Percentiles rank a stretch among this genome's conserved stretches.
These are phyloP conservation scores for Populus hybrid DNA, from an alignment of 441 rosid species.

Conservation along the genomic window DNA sequence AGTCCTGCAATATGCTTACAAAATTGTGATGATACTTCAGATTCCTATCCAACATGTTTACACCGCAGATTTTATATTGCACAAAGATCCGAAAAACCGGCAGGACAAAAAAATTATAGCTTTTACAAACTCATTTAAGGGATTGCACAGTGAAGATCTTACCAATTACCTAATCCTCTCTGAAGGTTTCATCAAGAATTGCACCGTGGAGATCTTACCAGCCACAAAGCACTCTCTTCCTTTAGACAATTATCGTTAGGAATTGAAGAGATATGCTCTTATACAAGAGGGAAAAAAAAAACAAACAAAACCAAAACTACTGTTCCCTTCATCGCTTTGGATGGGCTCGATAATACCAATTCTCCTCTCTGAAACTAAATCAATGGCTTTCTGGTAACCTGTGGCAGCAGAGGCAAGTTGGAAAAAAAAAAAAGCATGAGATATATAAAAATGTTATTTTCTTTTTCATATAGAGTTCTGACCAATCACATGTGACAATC, in stretches of 20 bases:
- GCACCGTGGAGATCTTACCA: conserved; percentile 11
- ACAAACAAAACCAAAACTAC: not conserved
- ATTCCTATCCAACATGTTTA: not conserved
- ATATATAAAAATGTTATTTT: not conserved
- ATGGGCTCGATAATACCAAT: not conserved
- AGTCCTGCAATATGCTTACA: conserved; percentile 7
- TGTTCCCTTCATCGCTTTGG: not conserved
- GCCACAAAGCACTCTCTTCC: conserved; percentile 4
- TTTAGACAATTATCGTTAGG: not conserved
- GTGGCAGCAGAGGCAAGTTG: conserved; percentile 29
- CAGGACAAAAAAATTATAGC: not conserved
- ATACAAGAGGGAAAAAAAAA: not conserved
- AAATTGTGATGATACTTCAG: conserved; percentile 1
- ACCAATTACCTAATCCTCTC: not conserved
- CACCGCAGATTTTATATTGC: not conserved
- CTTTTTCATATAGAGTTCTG: not conserved
- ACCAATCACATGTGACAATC: not conserved
- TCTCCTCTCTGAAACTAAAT: conserved; percentile 16
- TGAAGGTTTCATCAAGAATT: not conserved
- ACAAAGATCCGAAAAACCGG: not conserved
- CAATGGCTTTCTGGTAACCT: conserved; percentile 94
- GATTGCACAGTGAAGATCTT: conserved; percentile 4
- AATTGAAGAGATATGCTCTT: conserved; percentile 3
- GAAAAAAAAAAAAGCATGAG: not conserved
- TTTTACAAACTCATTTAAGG: not conserved